Conservation (phyloP, 1,284 basidiomycete species). For the Trichosporon coremiiforme region DNA sequence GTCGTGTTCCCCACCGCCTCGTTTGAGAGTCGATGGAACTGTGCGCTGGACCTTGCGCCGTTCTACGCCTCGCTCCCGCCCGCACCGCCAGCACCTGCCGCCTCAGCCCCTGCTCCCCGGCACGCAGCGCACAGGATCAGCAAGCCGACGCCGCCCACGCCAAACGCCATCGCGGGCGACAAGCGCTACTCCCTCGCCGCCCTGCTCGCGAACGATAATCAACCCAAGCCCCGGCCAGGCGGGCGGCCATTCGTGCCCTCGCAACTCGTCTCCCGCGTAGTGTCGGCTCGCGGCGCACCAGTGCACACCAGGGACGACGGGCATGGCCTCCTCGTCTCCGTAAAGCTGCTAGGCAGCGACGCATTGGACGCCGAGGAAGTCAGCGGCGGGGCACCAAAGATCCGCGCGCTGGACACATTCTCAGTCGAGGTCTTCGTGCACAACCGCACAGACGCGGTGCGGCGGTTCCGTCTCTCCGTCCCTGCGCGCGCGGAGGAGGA, state of each 20-base stretch:
- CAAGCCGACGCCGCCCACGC: slow-evolving; percentile 28
- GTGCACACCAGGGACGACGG: slow-evolving; percentile 24
- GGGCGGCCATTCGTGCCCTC: slow-evolving; percentile 28
- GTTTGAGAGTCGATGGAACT: slow-evolving; percentile 85
- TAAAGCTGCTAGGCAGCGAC: slow-evolving; percentile 63
- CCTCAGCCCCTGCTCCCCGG: slow-evolving; percentile 22
- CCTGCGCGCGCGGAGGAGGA: slow-evolving; percentile 61
- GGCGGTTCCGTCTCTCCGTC: slow-evolving; percentile 74
- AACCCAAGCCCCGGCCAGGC: not conserved
- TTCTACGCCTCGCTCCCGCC: slow-evolving; percentile 45
- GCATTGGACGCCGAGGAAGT: slow-evolving; percentile 64
- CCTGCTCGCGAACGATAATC: slow-evolving; percentile 33
- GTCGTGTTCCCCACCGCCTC: slow-evolving; percentile 62
- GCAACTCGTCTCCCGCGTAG: slow-evolving; percentile 25
- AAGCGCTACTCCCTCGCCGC: slow-evolving; percentile 53
- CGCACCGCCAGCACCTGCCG: slow-evolving; percentile 29
- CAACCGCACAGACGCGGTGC: slow-evolving; percentile 75
- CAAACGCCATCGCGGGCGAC: slow-evolving; percentile 54
- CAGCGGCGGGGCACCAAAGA: not conserved
- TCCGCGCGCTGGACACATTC: slow-evolving; percentile 68
- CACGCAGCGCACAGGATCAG: slow-evolving; percentile 18
- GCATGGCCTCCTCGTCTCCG: slow-evolving; percentile 66
- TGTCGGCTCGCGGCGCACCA: slow-evolving; percentile 20
- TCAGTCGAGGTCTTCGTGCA: slow-evolving; percentile 84
- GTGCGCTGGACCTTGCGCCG: slow-evolving; percentile 71